phyloP scores from a whole-genome alignment of 768 basidiomycete genomes.

The Leccinum uliginosum region DNA sequence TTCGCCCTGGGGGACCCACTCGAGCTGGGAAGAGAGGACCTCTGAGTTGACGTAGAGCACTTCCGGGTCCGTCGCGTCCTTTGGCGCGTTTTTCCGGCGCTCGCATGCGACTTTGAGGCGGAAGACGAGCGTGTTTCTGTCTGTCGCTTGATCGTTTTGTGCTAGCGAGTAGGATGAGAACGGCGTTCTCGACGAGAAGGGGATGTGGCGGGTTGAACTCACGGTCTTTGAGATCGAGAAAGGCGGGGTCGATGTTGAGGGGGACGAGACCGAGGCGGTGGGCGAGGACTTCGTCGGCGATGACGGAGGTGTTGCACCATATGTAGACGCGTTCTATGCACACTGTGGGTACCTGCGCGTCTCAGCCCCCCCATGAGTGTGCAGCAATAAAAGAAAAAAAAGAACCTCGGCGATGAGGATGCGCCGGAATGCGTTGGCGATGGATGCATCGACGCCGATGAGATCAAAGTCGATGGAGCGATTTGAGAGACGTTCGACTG shows the following conservation, averaged over 20 bases:
- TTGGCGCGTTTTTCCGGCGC: slow-evolving; percentile 52
- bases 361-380: slow-evolving; percentile 4
- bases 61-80: slow-evolving; percentile 48
- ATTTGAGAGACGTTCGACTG: slow-evolving; percentile 75
- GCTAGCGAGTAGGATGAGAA: slow-evolving; percentile 20
- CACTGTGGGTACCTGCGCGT: slow-evolving; percentile 76
- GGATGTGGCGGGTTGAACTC: slow-evolving; percentile 13
- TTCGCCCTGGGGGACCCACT: slow-evolving; percentile 80
- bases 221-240: slow-evolving; percentile 55
- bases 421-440: slow-evolving; percentile 91
- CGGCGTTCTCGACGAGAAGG: background rate
- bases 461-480: slow-evolving; percentile 92
- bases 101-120: slow-evolving; percentile 63
- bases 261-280: slow-evolving; percentile 93
- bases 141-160: slow-evolving; percentile 63
- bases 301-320: slow-evolving; percentile 92
- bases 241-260: slow-evolving; percentile 76
- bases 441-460: slow-evolving; percentile 91
- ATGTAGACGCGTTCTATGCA: slow-evolving; percentile 89
- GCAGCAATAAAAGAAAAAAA: background rate
- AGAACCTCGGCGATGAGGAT: slow-evolving; percentile 86
- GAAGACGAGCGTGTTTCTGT: slow-evolving; percentile 91
- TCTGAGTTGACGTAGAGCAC: slow-evolving; percentile 72
- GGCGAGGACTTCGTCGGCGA: slow-evolving; percentile 90
- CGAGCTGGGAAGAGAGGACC: slow-evolving; percentile 60